These are phyloP conservation scores for Posidonia oceanica DNA, from an alignment of 116 monocot species.

Conservation along the genomic window DNA sequence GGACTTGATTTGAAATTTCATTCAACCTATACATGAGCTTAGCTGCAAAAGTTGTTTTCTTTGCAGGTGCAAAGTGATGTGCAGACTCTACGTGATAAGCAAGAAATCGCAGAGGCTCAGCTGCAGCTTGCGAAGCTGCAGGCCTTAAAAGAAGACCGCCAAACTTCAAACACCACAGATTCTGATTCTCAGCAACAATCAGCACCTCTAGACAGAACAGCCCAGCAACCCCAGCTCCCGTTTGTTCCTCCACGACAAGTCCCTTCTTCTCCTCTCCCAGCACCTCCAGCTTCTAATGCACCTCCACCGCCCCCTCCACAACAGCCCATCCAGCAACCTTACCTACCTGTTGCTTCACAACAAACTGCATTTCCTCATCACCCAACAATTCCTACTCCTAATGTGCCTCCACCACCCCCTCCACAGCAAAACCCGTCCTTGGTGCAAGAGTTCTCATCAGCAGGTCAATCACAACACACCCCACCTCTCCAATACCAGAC, in stretches of 20 bases:
- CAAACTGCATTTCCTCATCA: constrained; percentile 3
- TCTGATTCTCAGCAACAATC: constrained; percentile 17
- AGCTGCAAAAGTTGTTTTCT: not conserved
- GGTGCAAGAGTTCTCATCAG: constrained; percentile 15
- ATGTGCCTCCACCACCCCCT: not conserved
- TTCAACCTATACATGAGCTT: not conserved
- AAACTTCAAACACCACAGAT: constrained; percentile 2
- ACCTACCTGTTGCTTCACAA: not conserved
- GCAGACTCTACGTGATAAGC: constrained; percentile 72
- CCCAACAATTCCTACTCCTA: constrained; percentile 30
- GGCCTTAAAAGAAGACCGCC: constrained; percentile 22
- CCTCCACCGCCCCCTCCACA: constrained; percentile 17
- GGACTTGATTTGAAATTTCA: not conserved
- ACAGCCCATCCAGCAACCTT: constrained; percentile 8
- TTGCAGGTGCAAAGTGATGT: constrained; percentile 67
- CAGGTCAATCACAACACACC: not conserved
- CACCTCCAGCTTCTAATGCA: constrained; percentile 15
- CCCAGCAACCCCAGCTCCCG: constrained; percentile 10
- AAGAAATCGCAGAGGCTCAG: constrained; percentile 79
- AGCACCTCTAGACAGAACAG: constrained; percentile 4
- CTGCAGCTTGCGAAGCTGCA: constrained; percentile 40
- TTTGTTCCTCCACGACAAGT: constrained; percentile 7
- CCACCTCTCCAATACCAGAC: constrained; percentile 12
- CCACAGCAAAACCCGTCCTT: constrained; percentile 20
- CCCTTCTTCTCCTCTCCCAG: constrained; percentile 11